phyloP scores from a whole-genome alignment of 2,329 filamentous ascomycete genomes.

The Hypoxylon sp. region DNA sequence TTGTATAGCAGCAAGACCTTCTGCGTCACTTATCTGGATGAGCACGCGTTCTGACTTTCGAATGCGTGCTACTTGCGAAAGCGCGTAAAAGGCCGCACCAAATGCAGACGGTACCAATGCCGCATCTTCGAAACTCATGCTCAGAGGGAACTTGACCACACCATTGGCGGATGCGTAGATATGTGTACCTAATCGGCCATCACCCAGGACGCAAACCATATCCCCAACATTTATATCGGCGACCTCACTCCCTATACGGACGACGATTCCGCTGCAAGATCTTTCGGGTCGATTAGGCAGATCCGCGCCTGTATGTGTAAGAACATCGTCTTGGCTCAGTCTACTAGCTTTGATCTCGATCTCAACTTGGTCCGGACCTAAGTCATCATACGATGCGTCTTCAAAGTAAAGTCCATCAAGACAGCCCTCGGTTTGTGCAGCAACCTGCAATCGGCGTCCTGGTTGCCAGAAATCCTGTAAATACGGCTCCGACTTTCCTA shows the following conservation, averaged over 20 bases:
- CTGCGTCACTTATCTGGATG: conserved; percentile 24
- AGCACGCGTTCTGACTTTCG: conserved; percentile 33
- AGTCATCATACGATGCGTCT: conserved; percentile 16
- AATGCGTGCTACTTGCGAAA: conserved; percentile 30
- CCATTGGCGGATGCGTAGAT: conserved; percentile 17
- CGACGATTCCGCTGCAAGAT: conserved; percentile 33
- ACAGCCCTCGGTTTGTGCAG: conserved; percentile 15
- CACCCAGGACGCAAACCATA: conserved; percentile 22
- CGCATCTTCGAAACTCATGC: conserved; percentile 29
- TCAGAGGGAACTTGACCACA: conserved; percentile 21
- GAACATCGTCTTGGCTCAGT: conserved; percentile 25
- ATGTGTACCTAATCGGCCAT: conserved; percentile 24
- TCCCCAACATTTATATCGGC: conserved; percentile 25
- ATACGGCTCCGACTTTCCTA: conserved; percentile 34
- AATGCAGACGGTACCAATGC: conserved; percentile 33
- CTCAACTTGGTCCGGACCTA: conserved; percentile 31
- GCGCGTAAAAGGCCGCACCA: conserved; percentile 30
- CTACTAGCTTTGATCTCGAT: conserved; percentile 31
- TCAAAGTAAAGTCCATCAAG: conserved; percentile 35
- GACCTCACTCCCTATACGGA: conserved; percentile 24
- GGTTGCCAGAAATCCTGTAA: conserved; percentile 29
- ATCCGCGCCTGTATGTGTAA: conserved; percentile 4
- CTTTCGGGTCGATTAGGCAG: conserved; percentile 12
- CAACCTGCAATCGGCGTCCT: conserved; percentile 26
- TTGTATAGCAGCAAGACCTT: conserved; percentile 35